These are phyloP conservation scores for Laetiporus sulphureus DNA, from an alignment of 1,284 basidiomycete genomes.

Conservation along the genomic window DNA sequence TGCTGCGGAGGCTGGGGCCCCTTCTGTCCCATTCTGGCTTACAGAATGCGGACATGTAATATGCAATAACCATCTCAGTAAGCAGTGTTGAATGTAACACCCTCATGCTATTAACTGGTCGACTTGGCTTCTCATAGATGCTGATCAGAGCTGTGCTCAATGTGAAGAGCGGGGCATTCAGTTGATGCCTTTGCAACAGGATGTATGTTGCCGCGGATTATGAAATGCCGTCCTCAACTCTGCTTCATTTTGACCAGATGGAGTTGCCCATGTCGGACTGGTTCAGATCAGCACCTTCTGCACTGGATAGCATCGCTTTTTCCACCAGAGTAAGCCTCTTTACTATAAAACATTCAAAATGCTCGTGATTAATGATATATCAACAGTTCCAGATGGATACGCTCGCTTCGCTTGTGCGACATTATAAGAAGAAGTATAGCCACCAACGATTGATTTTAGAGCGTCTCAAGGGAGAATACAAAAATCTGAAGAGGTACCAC, in stretches of 20 bases:
- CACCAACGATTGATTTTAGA: slow-evolving; percentile 48
- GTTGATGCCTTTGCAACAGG: slow-evolving; percentile 60
- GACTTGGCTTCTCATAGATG: slow-evolving; percentile 32
- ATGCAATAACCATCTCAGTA: slow-evolving; percentile 78
- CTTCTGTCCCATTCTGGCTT: slow-evolving; percentile 70
- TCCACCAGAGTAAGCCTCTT: slow-evolving; percentile 51
- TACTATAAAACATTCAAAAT: neutral
- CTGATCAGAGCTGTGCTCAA: slow-evolving; percentile 62
- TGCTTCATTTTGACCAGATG: slow-evolving; percentile 39
- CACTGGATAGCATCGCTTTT: slow-evolving; percentile 55
- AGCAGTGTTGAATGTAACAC: neutral
- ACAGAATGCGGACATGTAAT: slow-evolving; percentile 79
- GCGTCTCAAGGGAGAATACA: slow-evolving; percentile 35
- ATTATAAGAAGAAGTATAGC: slow-evolving; percentile 47
- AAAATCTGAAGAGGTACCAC: slow-evolving; percentile 45
- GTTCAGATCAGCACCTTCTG: slow-evolving; percentile 58
- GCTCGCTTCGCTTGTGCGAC: slow-evolving; percentile 57
- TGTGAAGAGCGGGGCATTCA: slow-evolving; percentile 61
- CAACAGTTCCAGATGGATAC: slow-evolving; percentile 70
- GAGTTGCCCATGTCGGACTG: slow-evolving; percentile 72
- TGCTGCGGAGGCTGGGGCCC: slow-evolving; percentile 37
- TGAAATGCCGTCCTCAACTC: neutral
- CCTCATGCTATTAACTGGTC: neutral
- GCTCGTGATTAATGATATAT: neutral
- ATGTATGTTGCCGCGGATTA: slow-evolving; percentile 38